Base-by-base conservation (phyloP, 108 stramenopile species). In the Cyclotella kingstonii region DNA sequence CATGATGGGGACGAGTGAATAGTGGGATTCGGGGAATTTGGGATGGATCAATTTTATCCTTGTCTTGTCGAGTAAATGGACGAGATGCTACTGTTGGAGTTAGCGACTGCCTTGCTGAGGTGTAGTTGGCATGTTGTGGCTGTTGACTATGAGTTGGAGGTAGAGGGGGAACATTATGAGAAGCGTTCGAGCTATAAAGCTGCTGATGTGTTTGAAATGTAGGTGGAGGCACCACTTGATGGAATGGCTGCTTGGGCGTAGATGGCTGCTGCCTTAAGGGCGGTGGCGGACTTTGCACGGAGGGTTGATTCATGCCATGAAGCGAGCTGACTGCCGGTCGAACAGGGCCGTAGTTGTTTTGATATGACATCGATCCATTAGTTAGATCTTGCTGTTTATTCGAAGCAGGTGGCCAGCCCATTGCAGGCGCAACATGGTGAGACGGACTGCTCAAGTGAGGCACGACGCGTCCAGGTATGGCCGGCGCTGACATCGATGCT, bases 11-110 rank as follows among this genome's bases (percentile, higher is more conserved):
- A 11, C 80, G 72, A 6, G 80, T 81, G 48, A 81, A 81, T 5
- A 78, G 59, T 3, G 81, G 78, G 54, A 76, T 60, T 15, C 81
- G 74, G 15, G 81, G 81, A 39, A 82, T 73, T 77, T 82, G 78
- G 14, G 68, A 46, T 12, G 81, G 78, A 27, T 82, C 81, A 22
- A 82, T 82, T 49, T 70, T 76, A 10, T 60, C 52, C 44, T 50
- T 62, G 10, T 55, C 46, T 57, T 73, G 50, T 41, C 45, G 21
- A 5, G 17, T 45, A n/a, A n/a, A n/a, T n/a, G n/a, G n/a, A n/a
- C n/a, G n/a, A n/a, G n/a, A n/a, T n/a, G n/a, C n/a, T n/a, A n/a
- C 12, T 15, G 23, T 54, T 15, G 22, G 9, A 2, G 12, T 46
- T 43, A 18, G 22, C 0, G 42, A 14, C n/a, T n/a, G n/a, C n/a